Evolutionary conservation across 306 rosid genomes (phyloP), one percentile per base, ranked within the genome.

Genomic region (Prunus dulcis): DNA sequence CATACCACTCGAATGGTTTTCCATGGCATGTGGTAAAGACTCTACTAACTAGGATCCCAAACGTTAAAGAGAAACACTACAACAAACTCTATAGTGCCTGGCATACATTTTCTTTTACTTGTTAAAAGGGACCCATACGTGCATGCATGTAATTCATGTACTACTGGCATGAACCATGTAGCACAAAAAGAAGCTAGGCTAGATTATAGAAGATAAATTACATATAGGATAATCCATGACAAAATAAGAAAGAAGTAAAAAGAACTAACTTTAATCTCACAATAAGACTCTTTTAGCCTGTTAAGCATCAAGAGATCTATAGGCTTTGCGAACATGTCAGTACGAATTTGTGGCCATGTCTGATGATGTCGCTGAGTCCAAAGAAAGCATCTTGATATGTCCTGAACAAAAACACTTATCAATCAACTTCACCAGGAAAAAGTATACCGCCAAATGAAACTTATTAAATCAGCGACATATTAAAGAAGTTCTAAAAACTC

Each of bases 291-390:
- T 82, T 86, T 95, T 65, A 95, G 81, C 73, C 90, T 88, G 87
- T 95, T 95, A 77, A 89, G 80, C 96, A 90, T 90, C 88, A 90
- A 79, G 76, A 90, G 87, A 81, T 95, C 98, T 25, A 92, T 81
- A 53, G 96, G 97, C 82, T 90, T 92, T 66, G 97, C 64, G 82
- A 88, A 86, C 67, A 95, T 30, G 86, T 95, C 97, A 9, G 98
- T 89, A 66, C 93, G 91, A 69, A 95, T 89, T 84, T 87, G 97
- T 69, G 98, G 97, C 97, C 97, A 92, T 32, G 96, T 92, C 81
- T 92, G 97, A 82, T 89, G 97, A 83, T 92, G 97, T 87, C 97
- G 90, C 77, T 92, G 97, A 77, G 97, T 92, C 97, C 97, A 95
- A 76, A 95, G 93, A 80, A 95, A 86, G 83, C 97, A 86, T 81